These are phyloP conservation scores for Rubia yunnanensis DNA, from an alignment of 257 asterid genomes.

Conservation along the genomic window DNA sequence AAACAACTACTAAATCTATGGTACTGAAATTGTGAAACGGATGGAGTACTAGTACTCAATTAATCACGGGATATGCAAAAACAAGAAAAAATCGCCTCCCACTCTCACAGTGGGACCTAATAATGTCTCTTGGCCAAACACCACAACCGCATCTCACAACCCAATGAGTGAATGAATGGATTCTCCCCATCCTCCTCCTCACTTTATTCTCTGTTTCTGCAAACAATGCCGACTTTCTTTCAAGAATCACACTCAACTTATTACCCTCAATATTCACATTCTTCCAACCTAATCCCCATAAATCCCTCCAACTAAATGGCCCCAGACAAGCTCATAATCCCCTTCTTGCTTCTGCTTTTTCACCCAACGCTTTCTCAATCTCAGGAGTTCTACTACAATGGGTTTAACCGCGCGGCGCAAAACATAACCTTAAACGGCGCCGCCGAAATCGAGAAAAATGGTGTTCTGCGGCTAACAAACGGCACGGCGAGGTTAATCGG, in stretches of 20 bases:
- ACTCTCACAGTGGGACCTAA: too few relatives aligned
- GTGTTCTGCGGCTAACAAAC: conserved; percentile 48
- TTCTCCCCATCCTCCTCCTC: too few relatives aligned
- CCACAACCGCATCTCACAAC: too few relatives aligned
- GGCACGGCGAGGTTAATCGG: conserved; percentile 27
- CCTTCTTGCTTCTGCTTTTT: conserved; percentile 12
- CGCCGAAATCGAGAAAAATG: conserved; percentile 40
- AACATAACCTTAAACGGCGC: conserved; percentile 35
- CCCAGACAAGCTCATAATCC: not conserved
- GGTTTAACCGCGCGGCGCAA: conserved; percentile 29
- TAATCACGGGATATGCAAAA: too few relatives aligned
- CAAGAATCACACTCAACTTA: conserved; percentile 2
- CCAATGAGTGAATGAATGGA: too few relatives aligned
- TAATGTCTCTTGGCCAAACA: too few relatives aligned
- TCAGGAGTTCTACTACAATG: conserved; percentile 38
- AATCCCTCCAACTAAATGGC: not conserved
- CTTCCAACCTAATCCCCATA: not conserved
- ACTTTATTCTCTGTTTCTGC: not conserved
- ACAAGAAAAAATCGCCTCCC: too few relatives aligned
- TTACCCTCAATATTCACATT: not conserved
- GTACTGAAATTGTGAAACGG: too few relatives aligned
- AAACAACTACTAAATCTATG: too few relatives aligned
- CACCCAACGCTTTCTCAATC: conserved; percentile 27
- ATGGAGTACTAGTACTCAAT: too few relatives aligned
- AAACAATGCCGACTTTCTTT: not conserved